A percentile compares a stretch with the other conserved stretches of the same genome.
These are phyloP conservation scores for Fraxinus dipetala DNA, from an alignment of 305 asterid genomes.

Conservation along the genomic window DNA sequence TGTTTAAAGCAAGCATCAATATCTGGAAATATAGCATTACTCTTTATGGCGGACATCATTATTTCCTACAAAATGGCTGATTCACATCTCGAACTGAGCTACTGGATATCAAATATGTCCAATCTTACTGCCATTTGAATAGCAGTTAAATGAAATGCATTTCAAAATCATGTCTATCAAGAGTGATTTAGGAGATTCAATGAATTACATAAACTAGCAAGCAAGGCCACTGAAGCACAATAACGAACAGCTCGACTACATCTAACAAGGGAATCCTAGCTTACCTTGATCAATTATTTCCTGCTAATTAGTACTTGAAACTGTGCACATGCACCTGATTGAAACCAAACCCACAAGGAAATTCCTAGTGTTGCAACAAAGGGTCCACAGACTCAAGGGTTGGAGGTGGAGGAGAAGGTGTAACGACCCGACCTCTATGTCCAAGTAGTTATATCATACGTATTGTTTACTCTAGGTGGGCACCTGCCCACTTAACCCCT, in stretches of 20 bases:
- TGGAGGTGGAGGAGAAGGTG: conserved; percentile 3
- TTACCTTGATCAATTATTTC: not conserved
- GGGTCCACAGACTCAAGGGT: not conserved
- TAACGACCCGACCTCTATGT: not conserved
- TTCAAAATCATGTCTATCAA: conserved; percentile 1
- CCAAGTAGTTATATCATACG: not conserved
- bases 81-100: not conserved
- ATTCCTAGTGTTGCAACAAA: not conserved
- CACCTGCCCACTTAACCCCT: not conserved
- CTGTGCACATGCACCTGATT: not conserved
- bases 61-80: conserved; percentile 9
- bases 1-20: not conserved
- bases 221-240: not conserved
- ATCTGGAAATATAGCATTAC: not conserved
- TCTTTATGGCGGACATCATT: not conserved
- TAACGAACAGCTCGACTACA: not conserved
- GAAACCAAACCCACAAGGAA: conserved; percentile 3
- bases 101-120: not conserved
- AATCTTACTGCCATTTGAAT: conserved; percentile 1
- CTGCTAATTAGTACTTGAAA: not conserved
- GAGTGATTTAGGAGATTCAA: conserved; percentile 1
- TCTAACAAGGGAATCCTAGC: conserved; percentile 2
- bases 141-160: conserved; percentile 1
- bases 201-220: not conserved
- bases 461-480: not conserved